phyloP scores from a whole-genome alignment of 73 alveolate species.

The Stentor roeselii region DNA sequence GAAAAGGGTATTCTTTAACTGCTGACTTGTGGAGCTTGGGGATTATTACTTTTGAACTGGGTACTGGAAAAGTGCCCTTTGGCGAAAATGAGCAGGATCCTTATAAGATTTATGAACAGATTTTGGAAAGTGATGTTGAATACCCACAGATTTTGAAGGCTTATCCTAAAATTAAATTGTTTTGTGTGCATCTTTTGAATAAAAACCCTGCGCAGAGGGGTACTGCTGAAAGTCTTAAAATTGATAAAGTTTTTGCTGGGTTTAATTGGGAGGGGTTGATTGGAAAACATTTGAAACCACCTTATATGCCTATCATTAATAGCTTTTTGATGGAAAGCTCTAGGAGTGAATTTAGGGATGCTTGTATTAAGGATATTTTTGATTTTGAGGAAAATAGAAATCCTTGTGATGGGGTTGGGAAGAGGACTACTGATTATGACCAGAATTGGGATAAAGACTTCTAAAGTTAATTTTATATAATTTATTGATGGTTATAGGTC shows the following conservation, averaged over 20 bases:
- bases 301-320: background rate
- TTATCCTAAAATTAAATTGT: background rate
- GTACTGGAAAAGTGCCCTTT: constrained; percentile 54
- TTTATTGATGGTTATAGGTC: too few relatives aligned
- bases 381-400: background rate
- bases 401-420: background rate
- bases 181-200: background rate
- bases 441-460: constrained; percentile 25
- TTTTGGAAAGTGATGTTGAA: constrained; percentile 28
- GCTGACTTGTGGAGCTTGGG: constrained; percentile 65
- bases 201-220: background rate
- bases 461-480: too few relatives aligned
- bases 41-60: constrained; percentile 50
- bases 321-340: background rate
- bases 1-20: constrained; percentile 52
- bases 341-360: constrained; percentile 8
- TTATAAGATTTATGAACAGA: constrained; percentile 41
- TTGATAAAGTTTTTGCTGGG: constrained; percentile 8
- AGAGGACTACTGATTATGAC: background rate
- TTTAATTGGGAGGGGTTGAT: constrained; percentile 28
- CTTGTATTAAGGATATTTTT: background rate
- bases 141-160: constrained; percentile 37
- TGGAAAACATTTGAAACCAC: background rate
- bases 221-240: background rate
- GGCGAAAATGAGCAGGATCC: constrained; percentile 63